phyloP scores from a whole-genome alignment of 352 stramenopile genomes.

The Pythium oligandrum region DNA sequence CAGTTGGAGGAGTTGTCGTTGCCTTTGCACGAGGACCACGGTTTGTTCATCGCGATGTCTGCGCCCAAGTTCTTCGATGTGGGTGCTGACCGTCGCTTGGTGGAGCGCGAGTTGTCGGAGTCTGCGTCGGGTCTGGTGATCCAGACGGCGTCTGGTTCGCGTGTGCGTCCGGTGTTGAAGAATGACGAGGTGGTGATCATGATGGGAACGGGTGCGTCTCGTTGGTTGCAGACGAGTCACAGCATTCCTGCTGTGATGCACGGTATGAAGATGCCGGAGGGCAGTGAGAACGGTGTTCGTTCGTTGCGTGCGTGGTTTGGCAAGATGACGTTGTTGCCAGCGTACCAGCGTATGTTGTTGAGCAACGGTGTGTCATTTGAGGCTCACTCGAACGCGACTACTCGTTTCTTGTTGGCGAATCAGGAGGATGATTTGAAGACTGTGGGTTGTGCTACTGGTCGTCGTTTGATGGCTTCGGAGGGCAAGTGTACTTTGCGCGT shows the following conservation, averaged over 20 bases:
- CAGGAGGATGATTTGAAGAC: constrained; percentile 27
- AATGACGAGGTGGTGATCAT: too few relatives aligned
- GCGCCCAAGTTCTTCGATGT: too few relatives aligned
- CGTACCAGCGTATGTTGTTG: constrained; percentile 33
- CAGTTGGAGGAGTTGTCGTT: too few relatives aligned
- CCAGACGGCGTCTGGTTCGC: too few relatives aligned
- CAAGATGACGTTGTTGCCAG: constrained; percentile 48
- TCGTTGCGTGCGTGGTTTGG: constrained; percentile 45
- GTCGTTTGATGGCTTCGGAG: constrained; percentile 31
- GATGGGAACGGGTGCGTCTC: too few relatives aligned
- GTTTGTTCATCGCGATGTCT: too few relatives aligned
- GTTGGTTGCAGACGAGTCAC: constrained; percentile 33
- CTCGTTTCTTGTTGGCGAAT: constrained; percentile 25
- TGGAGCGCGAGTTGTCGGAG: too few relatives aligned
- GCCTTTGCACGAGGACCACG: too few relatives aligned
- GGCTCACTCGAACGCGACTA: constrained; percentile 31
- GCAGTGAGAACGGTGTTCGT: constrained; percentile 14
- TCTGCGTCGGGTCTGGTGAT: too few relatives aligned
- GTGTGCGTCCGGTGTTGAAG: too few relatives aligned
- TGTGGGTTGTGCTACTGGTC: constrained; percentile 36
- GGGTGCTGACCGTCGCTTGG: too few relatives aligned
- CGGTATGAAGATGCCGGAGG: constrained; percentile 48
- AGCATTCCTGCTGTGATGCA: constrained; percentile 42
- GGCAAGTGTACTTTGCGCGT: constrained; percentile 26
- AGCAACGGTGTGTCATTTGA: constrained; percentile 26